Percentiles rank a stretch among this genome's conserved stretches.
Evolutionary conservation across 805 yeast genomes (phyloP).

Genomic region (Zygosaccharomyces gambellarensis): DNA sequence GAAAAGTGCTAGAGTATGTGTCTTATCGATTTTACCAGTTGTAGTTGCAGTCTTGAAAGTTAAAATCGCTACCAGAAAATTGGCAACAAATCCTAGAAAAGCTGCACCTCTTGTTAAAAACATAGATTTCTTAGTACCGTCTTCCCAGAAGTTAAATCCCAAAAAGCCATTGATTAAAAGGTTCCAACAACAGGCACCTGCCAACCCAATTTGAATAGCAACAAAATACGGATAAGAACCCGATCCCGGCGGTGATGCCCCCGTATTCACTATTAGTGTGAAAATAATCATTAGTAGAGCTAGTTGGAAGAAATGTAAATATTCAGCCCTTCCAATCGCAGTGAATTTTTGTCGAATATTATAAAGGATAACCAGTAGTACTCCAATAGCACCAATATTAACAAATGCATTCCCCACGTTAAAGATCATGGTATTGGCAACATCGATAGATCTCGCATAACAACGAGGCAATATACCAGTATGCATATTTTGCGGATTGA

Average conservation of each 20-base stretch:
- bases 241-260: constrained; percentile 86
- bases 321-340: constrained; percentile 88
- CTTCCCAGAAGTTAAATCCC: constrained; percentile 92
- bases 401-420: constrained; percentile 84
- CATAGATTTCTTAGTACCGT: constrained; percentile 71
- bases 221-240: constrained; percentile 74
- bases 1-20: constrained; percentile 64
- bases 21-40: constrained; percentile 39
- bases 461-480: constrained; percentile 72
- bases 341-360: constrained; percentile 82
- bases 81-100: constrained; percentile 53
- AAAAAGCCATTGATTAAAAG: constrained; percentile 69
- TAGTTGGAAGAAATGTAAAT: constrained; percentile 65
- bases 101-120: constrained; percentile 49
- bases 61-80: constrained; percentile 61
- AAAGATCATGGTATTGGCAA: constrained; percentile 89
- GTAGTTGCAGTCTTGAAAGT: constrained; percentile 68
- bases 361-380: constrained; percentile 65
- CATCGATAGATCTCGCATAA: constrained; percentile 77
- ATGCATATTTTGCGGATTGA: constrained; percentile 32
- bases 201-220: constrained; percentile 69
- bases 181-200: constrained; percentile 66
- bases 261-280: constrained; percentile 80
- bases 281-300: constrained; percentile 54
- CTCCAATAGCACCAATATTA: constrained; percentile 66